Percentiles rank a stretch among this genome's conserved stretches.
Evolutionary conservation across 2,329 filamentous ascomycete genomes (phyloP).

Genomic region (Claviceps paspali): DNA sequence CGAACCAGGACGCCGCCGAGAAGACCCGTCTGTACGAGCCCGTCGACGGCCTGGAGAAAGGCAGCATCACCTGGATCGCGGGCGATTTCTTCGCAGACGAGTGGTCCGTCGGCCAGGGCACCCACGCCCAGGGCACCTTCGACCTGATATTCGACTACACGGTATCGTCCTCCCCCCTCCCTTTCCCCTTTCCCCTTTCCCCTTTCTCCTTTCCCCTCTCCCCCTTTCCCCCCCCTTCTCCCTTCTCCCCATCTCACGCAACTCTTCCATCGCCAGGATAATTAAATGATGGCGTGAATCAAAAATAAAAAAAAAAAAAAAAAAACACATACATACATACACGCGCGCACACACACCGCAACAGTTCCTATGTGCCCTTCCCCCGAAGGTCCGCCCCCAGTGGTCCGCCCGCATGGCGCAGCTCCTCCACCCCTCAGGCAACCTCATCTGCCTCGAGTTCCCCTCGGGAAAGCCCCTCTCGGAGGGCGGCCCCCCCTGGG

Average conservation of each 20-base stretch:
- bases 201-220: too few species aligned
- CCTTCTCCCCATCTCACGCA: too few species aligned
- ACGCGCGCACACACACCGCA: too few species aligned
- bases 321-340: too few species aligned
- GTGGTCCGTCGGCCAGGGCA: constrained; percentile 31
- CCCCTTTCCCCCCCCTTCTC: too few species aligned
- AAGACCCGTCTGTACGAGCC: constrained; percentile 28
- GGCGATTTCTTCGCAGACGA: constrained; percentile 54
- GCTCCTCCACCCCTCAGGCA: constrained; percentile 32
- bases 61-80: constrained; percentile 37
- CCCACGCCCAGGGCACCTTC: constrained; percentile 33
- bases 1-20: constrained; percentile 25
- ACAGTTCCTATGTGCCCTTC: constrained; percentile 48
- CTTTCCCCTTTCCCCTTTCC: too few species aligned
- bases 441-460: constrained; percentile 57
- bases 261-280: too few species aligned
- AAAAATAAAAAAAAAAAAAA: too few species aligned
- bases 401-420: constrained; percentile 39
- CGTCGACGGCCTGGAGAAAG: constrained; percentile 25
- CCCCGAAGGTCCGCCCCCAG: constrained; percentile 31
- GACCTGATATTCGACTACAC: constrained; percentile 53
- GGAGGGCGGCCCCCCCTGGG: constrained; percentile 57
- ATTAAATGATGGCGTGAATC: too few species aligned
- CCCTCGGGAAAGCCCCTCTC: constrained; percentile 55
- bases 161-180: too few species aligned